These are phyloP conservation scores for Cytospora chrysosperma DNA, from an alignment of 2,329 filamentous ascomycete species.

Conservation along the genomic window DNA sequence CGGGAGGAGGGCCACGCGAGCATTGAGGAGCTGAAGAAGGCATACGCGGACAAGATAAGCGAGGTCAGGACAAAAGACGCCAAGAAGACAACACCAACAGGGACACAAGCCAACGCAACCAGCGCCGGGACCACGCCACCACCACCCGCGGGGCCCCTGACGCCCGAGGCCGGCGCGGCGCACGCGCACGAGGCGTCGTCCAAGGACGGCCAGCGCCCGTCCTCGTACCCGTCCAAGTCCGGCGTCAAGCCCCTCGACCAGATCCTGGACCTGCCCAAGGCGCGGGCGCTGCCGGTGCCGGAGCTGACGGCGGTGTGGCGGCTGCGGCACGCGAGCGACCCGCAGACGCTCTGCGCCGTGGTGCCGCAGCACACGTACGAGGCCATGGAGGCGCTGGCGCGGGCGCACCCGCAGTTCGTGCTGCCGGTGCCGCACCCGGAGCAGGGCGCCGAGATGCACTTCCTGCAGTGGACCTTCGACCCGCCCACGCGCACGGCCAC, in stretches of 20 bases:
- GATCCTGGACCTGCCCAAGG: constrained; percentile 77
- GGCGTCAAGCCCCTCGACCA: constrained; percentile 48
- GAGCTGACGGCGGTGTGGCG: constrained; percentile 91
- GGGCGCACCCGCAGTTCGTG: constrained; percentile 81
- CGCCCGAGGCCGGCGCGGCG: constrained; percentile 34
- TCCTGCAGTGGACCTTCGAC: constrained; percentile 94
- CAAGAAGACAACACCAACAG: constrained; percentile 28
- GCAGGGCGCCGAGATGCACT: constrained; percentile 86
- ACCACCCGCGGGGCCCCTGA: constrained; percentile 27
- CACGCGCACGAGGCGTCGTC: background rate
- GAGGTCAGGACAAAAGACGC: constrained; percentile 67
- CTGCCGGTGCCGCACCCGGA: constrained; percentile 73
- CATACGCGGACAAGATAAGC: constrained; percentile 81
- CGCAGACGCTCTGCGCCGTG: constrained; percentile 77
- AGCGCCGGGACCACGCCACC: background rate
- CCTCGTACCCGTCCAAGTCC: constrained; percentile 28
- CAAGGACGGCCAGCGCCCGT: constrained; percentile 26
- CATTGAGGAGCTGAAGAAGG: constrained; percentile 74
- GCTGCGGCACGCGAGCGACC: constrained; percentile 70
- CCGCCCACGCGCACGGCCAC: constrained; percentile 61
- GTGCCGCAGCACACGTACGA: constrained; percentile 74
- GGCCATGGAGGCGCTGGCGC: constrained; percentile 69
- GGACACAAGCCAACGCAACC: background rate
- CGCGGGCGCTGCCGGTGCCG: constrained; percentile 66
- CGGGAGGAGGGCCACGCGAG: constrained; percentile 67